Conservation (phyloP, 2,329 filamentous ascomycete species). For the Curvularia spicifera region DNA sequence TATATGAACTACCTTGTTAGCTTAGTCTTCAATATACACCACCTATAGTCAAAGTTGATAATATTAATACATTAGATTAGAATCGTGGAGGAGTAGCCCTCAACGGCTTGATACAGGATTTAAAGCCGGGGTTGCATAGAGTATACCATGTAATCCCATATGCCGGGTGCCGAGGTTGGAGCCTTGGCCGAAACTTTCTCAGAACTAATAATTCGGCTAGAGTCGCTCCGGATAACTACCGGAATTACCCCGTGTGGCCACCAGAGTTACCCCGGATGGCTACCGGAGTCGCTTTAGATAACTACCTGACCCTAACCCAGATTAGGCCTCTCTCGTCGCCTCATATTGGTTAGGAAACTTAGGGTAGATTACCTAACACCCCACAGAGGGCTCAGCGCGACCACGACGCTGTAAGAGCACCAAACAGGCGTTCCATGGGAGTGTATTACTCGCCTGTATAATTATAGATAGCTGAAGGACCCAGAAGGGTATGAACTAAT, state of each 20-base stretch:
- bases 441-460: not conserved
- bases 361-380: too few relatives aligned
- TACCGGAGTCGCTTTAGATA: too few relatives aligned
- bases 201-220: not conserved
- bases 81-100: not conserved
- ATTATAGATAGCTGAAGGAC: not conserved
- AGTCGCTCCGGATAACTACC: not conserved
- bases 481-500: not conserved
- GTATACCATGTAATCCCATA: not conserved
- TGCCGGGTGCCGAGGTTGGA: not conserved
- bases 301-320: too few relatives aligned
- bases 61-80: not conserved
- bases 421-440: not conserved
- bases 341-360: too few relatives aligned
- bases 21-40: not conserved
- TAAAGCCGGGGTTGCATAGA: not conserved
- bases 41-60: not conserved
- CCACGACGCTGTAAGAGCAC: too few relatives aligned
- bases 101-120: not conserved
- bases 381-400: too few relatives aligned
- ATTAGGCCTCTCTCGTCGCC: too few relatives aligned
- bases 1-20: not conserved
- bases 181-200: slow-evolving; percentile 1
- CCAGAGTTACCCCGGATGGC: not conserved
- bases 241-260: not conserved